A percentile compares a stretch with the other conserved stretches of the same genome.
These are phyloP conservation scores for Solanum appendiculatum DNA, from an alignment of 257 asterid genomes.

Conservation along the genomic window DNA sequence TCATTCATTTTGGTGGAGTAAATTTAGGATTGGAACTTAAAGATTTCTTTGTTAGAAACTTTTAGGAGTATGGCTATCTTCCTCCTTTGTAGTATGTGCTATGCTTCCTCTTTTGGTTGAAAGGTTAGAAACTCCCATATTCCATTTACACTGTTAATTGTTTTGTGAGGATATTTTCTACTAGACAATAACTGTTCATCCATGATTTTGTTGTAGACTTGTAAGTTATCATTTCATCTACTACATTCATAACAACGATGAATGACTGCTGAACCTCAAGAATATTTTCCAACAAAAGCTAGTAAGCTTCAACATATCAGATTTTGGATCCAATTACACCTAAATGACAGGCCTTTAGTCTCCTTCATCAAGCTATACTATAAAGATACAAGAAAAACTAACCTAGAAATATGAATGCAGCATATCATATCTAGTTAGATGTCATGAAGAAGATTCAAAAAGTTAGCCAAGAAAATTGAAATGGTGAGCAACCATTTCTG, in stretches of 20 bases:
- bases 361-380: neutral
- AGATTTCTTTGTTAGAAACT: neutral
- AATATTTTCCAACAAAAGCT: neutral
- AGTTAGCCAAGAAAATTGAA: neutral
- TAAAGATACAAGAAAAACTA: neutral
- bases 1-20: neutral
- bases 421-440: neutral
- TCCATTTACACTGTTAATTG: neutral
- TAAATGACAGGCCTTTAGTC: neutral
- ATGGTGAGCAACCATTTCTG: conserved; percentile 38
- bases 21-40: neutral
- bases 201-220: neutral
- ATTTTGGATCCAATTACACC: neutral
- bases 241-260: neutral
- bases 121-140: neutral
- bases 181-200: neutral
- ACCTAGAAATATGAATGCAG: neutral
- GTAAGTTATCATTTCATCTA: neutral
- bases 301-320: neutral
- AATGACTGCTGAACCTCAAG: neutral
- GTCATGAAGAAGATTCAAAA: neutral
- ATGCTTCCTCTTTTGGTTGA: neutral
- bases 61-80: neutral
- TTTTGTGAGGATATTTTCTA: neutral
- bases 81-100: neutral